Conservation (phyloP, 2,329 filamentous ascomycete genomes). For the Pezicula rhizophila region DNA sequence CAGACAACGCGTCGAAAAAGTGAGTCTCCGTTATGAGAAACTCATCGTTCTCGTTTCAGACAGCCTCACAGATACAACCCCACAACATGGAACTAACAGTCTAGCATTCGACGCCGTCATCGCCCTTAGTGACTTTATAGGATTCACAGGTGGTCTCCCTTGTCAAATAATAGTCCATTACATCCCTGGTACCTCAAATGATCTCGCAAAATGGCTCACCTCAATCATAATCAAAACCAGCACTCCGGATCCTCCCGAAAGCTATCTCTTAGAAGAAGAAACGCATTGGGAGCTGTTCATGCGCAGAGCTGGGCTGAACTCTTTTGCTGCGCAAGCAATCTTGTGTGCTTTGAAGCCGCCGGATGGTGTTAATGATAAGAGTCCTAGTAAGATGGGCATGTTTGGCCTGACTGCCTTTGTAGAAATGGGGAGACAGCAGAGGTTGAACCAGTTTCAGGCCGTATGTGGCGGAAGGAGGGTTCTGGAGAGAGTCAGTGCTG, state of each 20-base stretch:
- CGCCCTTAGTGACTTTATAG: constrained; percentile 24
- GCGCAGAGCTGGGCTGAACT: constrained; percentile 60
- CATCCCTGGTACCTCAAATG: constrained; percentile 43
- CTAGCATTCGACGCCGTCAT: constrained; percentile 20
- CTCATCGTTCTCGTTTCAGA: constrained; percentile 65
- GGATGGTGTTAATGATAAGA: constrained; percentile 10
- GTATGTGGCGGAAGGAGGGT: constrained; percentile 49
- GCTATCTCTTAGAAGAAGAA: constrained; percentile 46
- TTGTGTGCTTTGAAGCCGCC: constrained; percentile 40
- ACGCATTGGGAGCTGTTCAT: constrained; percentile 64
- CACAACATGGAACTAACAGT: constrained; percentile 33
- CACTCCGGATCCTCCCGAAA: constrained; percentile 3
- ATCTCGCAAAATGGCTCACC: constrained; percentile 49
- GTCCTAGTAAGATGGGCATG: constrained; percentile 14
- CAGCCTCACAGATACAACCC: constrained; percentile 9
- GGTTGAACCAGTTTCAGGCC: constrained; percentile 41
- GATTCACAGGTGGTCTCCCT: constrained; percentile 29
- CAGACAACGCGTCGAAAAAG: constrained; percentile 45
- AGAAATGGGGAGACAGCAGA: constrained; percentile 45
- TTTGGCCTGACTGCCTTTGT: constrained; percentile 50
- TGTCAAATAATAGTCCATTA: constrained; percentile 37
- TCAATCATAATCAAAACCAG: constrained; percentile 39
- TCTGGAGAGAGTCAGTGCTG: constrained; percentile 42
- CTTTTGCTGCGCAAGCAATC: constrained; percentile 63
- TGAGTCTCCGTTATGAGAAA: constrained; percentile 57